phyloP scores from a whole-genome alignment of 371 early-diverging fungal genomes.

The Thermomucor indicae-seudaticae region DNA sequence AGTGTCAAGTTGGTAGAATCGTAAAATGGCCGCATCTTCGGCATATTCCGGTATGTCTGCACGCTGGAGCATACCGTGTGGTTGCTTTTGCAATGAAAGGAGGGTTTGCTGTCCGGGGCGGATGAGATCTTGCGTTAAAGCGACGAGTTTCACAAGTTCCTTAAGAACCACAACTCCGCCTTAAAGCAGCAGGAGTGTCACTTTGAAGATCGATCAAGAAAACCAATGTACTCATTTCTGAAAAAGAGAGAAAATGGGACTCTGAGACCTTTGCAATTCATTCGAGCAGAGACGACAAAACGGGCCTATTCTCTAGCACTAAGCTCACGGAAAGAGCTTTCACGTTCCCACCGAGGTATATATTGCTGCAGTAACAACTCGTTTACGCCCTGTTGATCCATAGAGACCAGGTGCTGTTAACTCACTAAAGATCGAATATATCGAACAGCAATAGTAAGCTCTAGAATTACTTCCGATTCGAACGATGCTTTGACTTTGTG shows the following conservation, averaged over 20 bases:
- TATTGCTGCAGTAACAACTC: background rate
- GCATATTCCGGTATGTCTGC: constrained; percentile 37
- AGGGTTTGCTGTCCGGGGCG: no score
- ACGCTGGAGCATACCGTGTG: constrained; percentile 9
- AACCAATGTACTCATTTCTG: constrained; percentile 33
- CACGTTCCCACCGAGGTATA: constrained; percentile 33
- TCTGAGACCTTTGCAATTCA: constrained; percentile 21
- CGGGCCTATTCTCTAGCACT: constrained; percentile 29
- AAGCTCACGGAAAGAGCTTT: constrained; percentile 32
- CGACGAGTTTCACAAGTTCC: no score
- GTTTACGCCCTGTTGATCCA: background rate
- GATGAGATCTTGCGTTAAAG: no score
- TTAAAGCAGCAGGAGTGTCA: no score
- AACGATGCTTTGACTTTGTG: background rate
- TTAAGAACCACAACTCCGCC: no score
- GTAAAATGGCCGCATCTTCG: constrained; percentile 47
- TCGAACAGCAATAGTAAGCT: constrained; percentile 60
- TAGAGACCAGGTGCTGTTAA: constrained; percentile 47
- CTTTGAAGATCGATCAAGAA: no score
- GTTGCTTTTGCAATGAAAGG: no score
- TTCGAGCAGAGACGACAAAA: constrained; percentile 35
- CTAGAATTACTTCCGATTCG: background rate
- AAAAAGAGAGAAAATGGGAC: constrained; percentile 32
- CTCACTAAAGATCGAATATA: constrained; percentile 49
- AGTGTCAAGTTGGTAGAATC: constrained; percentile 42